A percentile compares a stretch with the other conserved stretches of the same genome.
phyloP scores from a whole-genome alignment of 257 asterid genomes.

The Lavandula angustifolia region DNA sequence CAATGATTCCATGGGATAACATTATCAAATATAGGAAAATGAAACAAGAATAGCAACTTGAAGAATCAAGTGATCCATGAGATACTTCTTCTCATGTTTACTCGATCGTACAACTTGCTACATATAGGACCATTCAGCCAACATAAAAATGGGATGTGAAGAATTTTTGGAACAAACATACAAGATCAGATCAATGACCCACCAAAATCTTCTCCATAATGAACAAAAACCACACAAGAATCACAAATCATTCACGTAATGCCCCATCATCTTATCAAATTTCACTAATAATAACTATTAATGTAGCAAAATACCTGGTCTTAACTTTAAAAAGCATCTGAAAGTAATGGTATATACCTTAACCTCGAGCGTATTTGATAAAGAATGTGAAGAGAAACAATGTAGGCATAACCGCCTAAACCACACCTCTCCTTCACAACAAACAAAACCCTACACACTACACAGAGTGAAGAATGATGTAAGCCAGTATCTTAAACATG shows the following conservation, averaged over 20 bases:
- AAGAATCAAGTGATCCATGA: conserved; percentile 10
- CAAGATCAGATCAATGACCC: conserved; percentile 23
- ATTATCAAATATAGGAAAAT: conserved; percentile 6
- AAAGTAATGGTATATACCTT: conserved; percentile 56
- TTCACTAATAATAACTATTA: conserved; percentile 1
- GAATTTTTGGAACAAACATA: conserved; percentile 8
- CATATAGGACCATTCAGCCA: not conserved
- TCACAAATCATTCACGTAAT: not conserved
- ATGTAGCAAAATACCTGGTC: not conserved
- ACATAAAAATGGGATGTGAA: not conserved
- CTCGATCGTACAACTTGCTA: not conserved
- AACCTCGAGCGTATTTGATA: conserved; percentile 89
- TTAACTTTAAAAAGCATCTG: conserved; percentile 3
- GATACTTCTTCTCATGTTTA: not conserved
- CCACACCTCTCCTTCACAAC: conserved; percentile 90
- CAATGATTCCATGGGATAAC: conserved; percentile 8
- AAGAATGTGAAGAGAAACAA: conserved; percentile 87
- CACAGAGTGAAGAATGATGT: conserved; percentile 35
- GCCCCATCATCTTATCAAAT: not conserved
- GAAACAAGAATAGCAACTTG: conserved; percentile 14
- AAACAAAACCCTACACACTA: conserved; percentile 85
- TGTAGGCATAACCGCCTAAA: conserved; percentile 93
- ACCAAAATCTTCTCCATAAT: conserved; percentile 23
- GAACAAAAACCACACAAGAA: not conserved
- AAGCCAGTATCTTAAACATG: conserved; percentile 22